Evolutionary conservation across 768 basidiomycete species (phyloP), one percentile per base, ranked within the genome.

Genomic region (Paxillus involutus): DNA sequence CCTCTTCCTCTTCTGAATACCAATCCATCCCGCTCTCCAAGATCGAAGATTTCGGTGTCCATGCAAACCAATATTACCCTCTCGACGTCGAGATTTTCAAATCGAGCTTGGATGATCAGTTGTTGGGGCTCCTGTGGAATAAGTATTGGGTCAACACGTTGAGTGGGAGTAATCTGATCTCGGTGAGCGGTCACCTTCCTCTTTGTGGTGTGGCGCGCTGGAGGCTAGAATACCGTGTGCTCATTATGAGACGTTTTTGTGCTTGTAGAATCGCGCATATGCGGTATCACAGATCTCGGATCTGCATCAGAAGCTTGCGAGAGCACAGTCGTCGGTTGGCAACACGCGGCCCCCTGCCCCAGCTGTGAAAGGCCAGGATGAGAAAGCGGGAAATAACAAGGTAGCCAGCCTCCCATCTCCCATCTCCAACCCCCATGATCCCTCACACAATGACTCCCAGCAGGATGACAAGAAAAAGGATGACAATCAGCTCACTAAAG

Each of bases 91-190:
- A 94, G 67, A 88, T 98, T 49, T 99, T 97, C 83, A 98, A 97
- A 71, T 91, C 88, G 24, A 85, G 81, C 55, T 73, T 95, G 47
- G 97, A 99, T 68, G 86, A 85, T 30, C 86, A 94, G 63, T 75
- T 99, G 3, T 78, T 99, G 41, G 91, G 90, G 19, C 74, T 95
- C 66, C 73, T 99, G 50, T 98, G 96, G 96, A 98, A 99, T 74
- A 98, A 98, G 73, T 99, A 99, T 63, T 99, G 97, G 97, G 93
- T 97, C 24, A 94, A 94, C 63, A 99, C 97, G 3, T 77, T 99
- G 37, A 93, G 91, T 62, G 91, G 93, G 65, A 96, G 92, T 65
- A 89, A 94, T 5, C 71, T 98, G 45, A 89, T 98, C 47, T 94
- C 94, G 19, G 96, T 98, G 53, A 30, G 85, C 69, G 26, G 4